phyloP scores from a whole-genome alignment of 2,329 filamentous ascomycete species.

The Colletotrichum filicis region DNA sequence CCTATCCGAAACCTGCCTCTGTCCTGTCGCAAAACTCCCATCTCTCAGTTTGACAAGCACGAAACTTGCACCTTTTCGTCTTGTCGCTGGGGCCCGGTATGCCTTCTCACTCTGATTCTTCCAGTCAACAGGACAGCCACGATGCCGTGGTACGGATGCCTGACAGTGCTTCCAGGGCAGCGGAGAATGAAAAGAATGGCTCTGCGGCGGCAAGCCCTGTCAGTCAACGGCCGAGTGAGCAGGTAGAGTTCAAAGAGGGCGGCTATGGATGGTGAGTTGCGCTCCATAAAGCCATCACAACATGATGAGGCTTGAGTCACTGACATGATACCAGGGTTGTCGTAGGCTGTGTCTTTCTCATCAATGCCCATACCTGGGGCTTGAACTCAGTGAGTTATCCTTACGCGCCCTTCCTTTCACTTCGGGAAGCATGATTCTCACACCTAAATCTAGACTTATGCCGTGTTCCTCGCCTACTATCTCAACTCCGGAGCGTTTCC shows the following conservation, averaged over 20 bases:
- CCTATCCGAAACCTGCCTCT: background rate
- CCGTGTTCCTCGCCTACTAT: slow-evolving; percentile 68
- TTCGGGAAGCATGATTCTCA: slow-evolving; percentile 6
- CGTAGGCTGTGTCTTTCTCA: slow-evolving; percentile 62
- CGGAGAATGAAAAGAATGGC: slow-evolving; percentile 22
- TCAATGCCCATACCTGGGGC: slow-evolving; percentile 81
- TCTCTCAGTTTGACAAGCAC: background rate
- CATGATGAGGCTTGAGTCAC: background rate
- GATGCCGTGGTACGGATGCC: slow-evolving; percentile 25
- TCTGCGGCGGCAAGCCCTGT: background rate
- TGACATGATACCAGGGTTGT: slow-evolving; percentile 55
- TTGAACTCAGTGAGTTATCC: slow-evolving; percentile 67
- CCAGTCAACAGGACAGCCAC: slow-evolving; percentile 20
- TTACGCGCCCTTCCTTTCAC: background rate
- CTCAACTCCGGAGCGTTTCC: slow-evolving; percentile 69
- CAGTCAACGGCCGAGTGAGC: slow-evolving; percentile 1
- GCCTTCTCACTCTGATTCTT: slow-evolving; percentile 16
- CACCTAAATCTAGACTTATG: slow-evolving; percentile 56
- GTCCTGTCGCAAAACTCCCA: background rate
- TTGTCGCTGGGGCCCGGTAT: slow-evolving; percentile 24
- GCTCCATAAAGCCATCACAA: background rate
- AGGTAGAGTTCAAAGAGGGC: slow-evolving; percentile 59
- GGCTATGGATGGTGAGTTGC: slow-evolving; percentile 67
- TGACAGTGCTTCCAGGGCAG: slow-evolving; percentile 27
- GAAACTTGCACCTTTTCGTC: background rate